A percentile compares a stretch with the other conserved stretches of the same genome.
phyloP scores from a whole-genome alignment of 2,329 filamentous ascomycete genomes.

The Bipolaris gigantea region DNA sequence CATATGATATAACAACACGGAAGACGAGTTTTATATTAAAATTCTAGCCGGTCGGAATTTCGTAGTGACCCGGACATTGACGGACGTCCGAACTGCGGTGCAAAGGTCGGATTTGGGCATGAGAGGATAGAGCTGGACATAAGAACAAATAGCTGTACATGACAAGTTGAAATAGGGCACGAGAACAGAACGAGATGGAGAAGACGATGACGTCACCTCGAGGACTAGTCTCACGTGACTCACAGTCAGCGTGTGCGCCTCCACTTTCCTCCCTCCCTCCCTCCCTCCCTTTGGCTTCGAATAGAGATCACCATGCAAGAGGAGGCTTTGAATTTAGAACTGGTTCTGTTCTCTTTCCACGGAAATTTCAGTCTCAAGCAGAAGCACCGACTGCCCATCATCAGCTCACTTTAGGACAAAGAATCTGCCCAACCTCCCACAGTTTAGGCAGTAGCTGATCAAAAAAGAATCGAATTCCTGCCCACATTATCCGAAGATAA shows the following conservation, averaged over 20 bases:
- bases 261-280: too few relatives aligned
- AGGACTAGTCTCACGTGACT: too few relatives aligned
- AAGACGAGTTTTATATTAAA: neutral
- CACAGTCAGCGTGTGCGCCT: too few relatives aligned
- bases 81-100: slow-evolving; percentile 1
- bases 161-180: neutral
- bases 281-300: too few relatives aligned
- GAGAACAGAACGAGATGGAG: neutral
- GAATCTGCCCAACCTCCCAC: neutral
- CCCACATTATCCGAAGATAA: neutral
- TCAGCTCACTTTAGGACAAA: neutral
- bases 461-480: neutral
- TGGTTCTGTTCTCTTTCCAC: too few relatives aligned
- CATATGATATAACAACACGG: neutral
- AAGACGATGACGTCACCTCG: too few relatives aligned
- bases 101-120: neutral
- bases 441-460: neutral
- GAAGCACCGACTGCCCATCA: neutral
- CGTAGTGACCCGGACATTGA: neutral
- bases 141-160: too few relatives aligned
- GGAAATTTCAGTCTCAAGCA: too few relatives aligned
- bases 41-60: slow-evolving; percentile 1
- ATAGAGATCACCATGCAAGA: too few relatives aligned
- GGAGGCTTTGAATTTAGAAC: too few relatives aligned
- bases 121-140: neutral